Percentiles rank a stretch among this genome's conserved stretches.
Evolutionary conservation across 192 early-diverging fungal genomes (phyloP).

Genomic region (Blastocladiella britannica): DNA sequence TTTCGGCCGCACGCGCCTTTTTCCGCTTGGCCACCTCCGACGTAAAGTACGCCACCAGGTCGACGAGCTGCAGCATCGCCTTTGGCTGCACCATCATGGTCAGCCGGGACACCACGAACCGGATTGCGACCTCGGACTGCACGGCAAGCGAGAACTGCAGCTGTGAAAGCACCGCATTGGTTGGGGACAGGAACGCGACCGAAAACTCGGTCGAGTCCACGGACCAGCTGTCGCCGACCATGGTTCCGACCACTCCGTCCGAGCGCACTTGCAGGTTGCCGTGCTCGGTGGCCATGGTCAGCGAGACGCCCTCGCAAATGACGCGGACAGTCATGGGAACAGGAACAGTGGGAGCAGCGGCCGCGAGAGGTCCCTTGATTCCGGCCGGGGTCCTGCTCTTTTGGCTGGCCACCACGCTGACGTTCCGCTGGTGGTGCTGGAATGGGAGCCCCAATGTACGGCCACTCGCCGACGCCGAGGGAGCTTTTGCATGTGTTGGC

Average conservation of each 20-base stretch:
- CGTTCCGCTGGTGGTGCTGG: no score
- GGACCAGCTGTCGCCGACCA: neutral
- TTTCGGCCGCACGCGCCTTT: conserved; percentile 27
- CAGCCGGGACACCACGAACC: neutral
- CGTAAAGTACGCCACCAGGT: conserved; percentile 41
- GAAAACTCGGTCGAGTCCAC: neutral
- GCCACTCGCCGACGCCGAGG: no score
- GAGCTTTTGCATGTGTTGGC: no score
- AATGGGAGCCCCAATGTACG: no score
- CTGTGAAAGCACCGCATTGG: neutral
- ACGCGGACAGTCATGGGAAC: no score
- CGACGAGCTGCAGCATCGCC: conserved; percentile 37
- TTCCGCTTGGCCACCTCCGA: conserved; percentile 38
- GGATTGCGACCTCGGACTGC: neutral
- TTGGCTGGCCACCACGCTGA: no score
- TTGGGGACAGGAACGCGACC: neutral
- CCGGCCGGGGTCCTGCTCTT: no score
- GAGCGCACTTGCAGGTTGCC: neutral
- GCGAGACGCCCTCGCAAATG: neutral
- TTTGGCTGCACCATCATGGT: conserved; percentile 41
- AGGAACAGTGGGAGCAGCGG: no score
- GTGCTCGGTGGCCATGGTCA: neutral
- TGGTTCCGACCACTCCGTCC: neutral
- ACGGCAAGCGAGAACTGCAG: neutral
- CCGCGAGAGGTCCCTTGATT: no score